These are phyloP conservation scores for Jackrogersella minutella DNA, from an alignment of 495 filamentous ascomycete genomes.

Conservation along the genomic window DNA sequence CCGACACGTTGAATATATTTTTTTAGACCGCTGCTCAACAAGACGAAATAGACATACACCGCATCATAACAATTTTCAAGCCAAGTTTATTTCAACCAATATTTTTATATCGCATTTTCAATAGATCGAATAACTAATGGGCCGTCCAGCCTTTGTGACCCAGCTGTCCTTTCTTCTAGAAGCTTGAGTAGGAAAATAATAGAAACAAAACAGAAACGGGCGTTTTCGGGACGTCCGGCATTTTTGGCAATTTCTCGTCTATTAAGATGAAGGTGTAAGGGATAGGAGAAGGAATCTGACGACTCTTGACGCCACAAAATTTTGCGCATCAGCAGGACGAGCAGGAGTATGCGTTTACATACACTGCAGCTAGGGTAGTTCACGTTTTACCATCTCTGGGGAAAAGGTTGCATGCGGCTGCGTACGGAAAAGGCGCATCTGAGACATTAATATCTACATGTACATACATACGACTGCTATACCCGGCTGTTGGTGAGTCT, in stretches of 20 bases:
- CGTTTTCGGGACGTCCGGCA: slow-evolving; percentile 14
- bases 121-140: background rate
- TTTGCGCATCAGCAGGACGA: background rate
- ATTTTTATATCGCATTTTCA: background rate
- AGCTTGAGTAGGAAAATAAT: background rate
- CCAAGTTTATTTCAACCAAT: background rate
- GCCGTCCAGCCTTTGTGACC: background rate
- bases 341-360: too few species aligned
- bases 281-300: slow-evolving; percentile 10
- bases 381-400: slow-evolving; percentile 18
- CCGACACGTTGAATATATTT: background rate
- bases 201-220: background rate
- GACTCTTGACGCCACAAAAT: slow-evolving; percentile 2
- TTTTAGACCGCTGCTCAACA: slow-evolving; percentile 1
- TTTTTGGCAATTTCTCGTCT: background rate
- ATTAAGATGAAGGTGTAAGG: slow-evolving; percentile 8
- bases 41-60: background rate
- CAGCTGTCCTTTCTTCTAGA: background rate
- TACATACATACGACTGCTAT: background rate
- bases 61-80: background rate
- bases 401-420: slow-evolving; percentile 27
- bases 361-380: background rate
- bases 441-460: slow-evolving; percentile 8
- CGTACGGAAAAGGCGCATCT: slow-evolving; percentile 13
- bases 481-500: slow-evolving; percentile 24